Base-by-base conservation (phyloP, 208 protist genomes). In the Trypanosoma rangeli region DNA sequence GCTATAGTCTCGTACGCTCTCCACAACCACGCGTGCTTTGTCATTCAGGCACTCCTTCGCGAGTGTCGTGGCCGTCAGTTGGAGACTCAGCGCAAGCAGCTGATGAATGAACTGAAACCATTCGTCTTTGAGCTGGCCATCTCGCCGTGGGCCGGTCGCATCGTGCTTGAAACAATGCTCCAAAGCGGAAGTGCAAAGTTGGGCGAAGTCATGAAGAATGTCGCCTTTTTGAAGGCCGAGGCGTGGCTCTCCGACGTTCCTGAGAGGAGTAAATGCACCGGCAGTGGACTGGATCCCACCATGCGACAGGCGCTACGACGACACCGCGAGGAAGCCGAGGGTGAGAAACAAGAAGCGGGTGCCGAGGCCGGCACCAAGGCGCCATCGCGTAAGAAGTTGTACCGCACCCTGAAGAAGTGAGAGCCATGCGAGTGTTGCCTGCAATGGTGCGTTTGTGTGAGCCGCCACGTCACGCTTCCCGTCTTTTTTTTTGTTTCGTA, bases 71-170 rank as follows among this genome's bases (percentile, higher is more conserved):
- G 64, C 22, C 86, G 92, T 5, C 59, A 85, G 44, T 71, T 96
- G 35, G 84, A 94, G 12, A 31, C 37, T 1, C 77, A 89, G 61
- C 85, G 87, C 50, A 86, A 82, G 59, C 57, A 74, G 24, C 78
- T 96, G 35, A 91, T 94, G 89, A 83, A 90, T 44, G 82, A 89
- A 62, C 80, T 96, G 62, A 96, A 96, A 73, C 89, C 92, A 37
- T 80, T 86, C 50, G 92, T 96, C 16, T 94, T 96, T 48, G 81
- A 89, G 42, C 78, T 96, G 15, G 73, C 92, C 20, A 77, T 89
- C 35, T 94, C 87, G 13, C 92, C 89, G 39, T 96, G 92, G 92
- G 86, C 92, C 0, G 92, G 92, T 7, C 87, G 89, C 15, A 72
- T 96, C 4, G 92, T 96, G 54, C 82, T 96, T 0, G 89, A 94